Evolutionary conservation across 495 filamentous ascomycete genomes (phyloP).

Genomic region (Trichoderma reesei): DNA sequence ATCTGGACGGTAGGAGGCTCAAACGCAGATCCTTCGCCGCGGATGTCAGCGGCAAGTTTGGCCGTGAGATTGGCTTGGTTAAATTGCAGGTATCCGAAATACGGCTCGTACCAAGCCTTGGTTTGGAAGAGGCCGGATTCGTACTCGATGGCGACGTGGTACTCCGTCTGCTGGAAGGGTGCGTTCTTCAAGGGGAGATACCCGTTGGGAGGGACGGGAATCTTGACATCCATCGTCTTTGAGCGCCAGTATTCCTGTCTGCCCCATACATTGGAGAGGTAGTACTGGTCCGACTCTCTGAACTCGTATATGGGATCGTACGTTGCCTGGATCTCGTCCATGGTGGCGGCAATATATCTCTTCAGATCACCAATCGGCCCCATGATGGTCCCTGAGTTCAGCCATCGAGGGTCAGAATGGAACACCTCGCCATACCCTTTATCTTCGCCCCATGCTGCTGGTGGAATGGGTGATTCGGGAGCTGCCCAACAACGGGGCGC

Average conservation of each 20-base stretch:
- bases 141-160: constrained; percentile 47
- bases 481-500: constrained; percentile 17
- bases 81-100: constrained; percentile 13
- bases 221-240: constrained; percentile 16
- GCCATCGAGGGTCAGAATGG: constrained; percentile 32
- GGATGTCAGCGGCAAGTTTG: constrained; percentile 5
- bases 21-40: background rate
- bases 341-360: constrained; percentile 32
- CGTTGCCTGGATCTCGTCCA: constrained; percentile 13
- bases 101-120: constrained; percentile 17
- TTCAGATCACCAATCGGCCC: constrained; percentile 43
- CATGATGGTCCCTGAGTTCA: constrained; percentile 45
- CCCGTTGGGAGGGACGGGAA: background rate
- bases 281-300: constrained; percentile 32
- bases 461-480: constrained; percentile 15
- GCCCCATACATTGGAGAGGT: constrained; percentile 47
- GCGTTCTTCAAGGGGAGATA: constrained; percentile 15
- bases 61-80: constrained; percentile 1
- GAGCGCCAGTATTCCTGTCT: constrained; percentile 49
- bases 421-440: constrained; percentile 10
- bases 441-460: constrained; percentile 15
- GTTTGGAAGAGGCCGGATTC: constrained; percentile 43
- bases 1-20: background rate
- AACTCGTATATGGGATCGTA: constrained; percentile 9
- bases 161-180: constrained; percentile 41